A percentile compares a stretch with the other conserved stretches of the same genome.
Evolutionary conservation across 148 eudicot species (phyloP).

Genomic region (Hydrangea macrophylla): DNA sequence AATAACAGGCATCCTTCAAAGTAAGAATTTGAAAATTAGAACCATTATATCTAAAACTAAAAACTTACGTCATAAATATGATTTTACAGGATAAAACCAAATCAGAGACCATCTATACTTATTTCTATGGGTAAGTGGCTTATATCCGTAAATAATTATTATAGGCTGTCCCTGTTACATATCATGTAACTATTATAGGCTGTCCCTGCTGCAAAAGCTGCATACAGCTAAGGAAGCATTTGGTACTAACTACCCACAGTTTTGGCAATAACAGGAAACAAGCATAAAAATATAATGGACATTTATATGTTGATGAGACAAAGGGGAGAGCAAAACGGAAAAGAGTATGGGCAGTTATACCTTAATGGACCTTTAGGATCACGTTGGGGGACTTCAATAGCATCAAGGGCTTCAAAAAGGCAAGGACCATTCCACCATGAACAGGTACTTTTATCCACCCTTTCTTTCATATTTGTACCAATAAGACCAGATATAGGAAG

Average conservation of each 20-base stretch:
- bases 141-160: no score
- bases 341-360: constrained; percentile 24
- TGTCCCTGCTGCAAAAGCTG: no score
- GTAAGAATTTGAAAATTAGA: background rate
- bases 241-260: no score
- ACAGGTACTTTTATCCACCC: constrained; percentile 62
- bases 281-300: background rate
- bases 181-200: no score
- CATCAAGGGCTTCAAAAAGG: constrained; percentile 90
- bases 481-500: constrained; percentile 91
- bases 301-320: background rate
- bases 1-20: constrained; percentile 68
- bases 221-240: no score
- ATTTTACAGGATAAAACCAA: no score
- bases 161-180: no score
- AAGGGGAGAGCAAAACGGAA: background rate
- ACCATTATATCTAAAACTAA: no score
- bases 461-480: constrained; percentile 68
- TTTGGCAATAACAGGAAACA: no score
- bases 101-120: no score
- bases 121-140: no score
- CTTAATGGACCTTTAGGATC: constrained; percentile 91
- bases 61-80: no score
- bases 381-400: constrained; percentile 66
- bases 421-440: constrained; percentile 94